Evolutionary conservation across 306 rosid species (phyloP).

Genomic region (Prunus armeniaca): DNA sequence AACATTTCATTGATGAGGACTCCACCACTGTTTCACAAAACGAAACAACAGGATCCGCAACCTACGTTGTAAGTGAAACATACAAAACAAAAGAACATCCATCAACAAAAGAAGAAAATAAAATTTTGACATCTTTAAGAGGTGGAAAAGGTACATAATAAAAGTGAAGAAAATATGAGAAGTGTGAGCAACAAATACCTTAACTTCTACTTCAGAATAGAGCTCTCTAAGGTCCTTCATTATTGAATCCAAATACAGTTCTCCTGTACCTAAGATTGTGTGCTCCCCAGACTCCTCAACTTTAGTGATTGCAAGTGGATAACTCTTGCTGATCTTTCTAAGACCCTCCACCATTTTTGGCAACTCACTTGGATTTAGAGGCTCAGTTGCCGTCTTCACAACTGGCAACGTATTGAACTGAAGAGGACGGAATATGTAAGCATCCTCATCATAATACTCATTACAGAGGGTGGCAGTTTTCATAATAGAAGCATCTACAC

Average conservation of each 20-base stretch:
- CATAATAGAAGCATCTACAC: slow-evolving; percentile 99
- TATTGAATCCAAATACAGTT: slow-evolving; percentile 96
- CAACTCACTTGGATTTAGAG: slow-evolving; percentile 94
- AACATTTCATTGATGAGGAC: slow-evolving; percentile 99
- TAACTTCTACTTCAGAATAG: slow-evolving; percentile 97
- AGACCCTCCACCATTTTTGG: slow-evolving; percentile 99
- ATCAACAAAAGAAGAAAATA: background rate
- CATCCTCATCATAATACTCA: slow-evolving; percentile 80
- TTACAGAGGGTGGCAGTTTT: slow-evolving; percentile 93
- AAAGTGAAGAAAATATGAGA: background rate
- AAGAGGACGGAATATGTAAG: slow-evolving; percentile 88
- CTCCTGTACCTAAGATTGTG: slow-evolving; percentile 94
- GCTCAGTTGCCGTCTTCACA: slow-evolving; percentile 97
- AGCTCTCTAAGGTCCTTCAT: slow-evolving; percentile 99
- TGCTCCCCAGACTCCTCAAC: slow-evolving; percentile 99
- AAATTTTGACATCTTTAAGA: background rate
- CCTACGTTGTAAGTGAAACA: slow-evolving; percentile 44
- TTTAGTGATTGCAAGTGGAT: slow-evolving; percentile 94
- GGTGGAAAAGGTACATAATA: background rate
- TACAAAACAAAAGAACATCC: slow-evolving; percentile 21
- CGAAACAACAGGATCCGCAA: slow-evolving; percentile 97
- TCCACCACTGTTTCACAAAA: slow-evolving; percentile 98
- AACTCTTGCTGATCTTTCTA: slow-evolving; percentile 97
- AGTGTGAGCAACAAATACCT: slow-evolving; percentile 40
- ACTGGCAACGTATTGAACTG: slow-evolving; percentile 94